Evolutionary conservation across 306 rosid species (phyloP).

Genomic region (Cucumis sativus): DNA sequence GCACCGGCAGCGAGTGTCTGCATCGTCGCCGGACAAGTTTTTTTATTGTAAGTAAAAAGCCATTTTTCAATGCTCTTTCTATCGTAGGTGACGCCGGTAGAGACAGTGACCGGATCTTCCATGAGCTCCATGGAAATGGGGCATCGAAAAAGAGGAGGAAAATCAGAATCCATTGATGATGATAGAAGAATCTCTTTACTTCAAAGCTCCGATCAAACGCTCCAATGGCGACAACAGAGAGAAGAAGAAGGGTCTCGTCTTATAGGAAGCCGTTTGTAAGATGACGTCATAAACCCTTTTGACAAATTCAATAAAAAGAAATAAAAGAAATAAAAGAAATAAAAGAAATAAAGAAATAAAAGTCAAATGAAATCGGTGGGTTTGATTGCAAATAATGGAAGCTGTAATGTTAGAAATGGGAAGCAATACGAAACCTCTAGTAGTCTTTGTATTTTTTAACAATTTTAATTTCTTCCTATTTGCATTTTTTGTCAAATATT

Average conservation of each 20-base stretch:
- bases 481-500: background rate
- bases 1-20: conserved; percentile 4
- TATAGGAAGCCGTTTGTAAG: background rate
- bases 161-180: conserved; percentile 19
- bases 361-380: conserved; percentile 6
- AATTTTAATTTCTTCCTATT: background rate
- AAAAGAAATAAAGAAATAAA: background rate
- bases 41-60: conserved; percentile 40
- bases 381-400: background rate
- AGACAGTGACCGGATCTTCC: conserved; percentile 37
- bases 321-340: background rate
- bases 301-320: background rate
- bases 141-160: conserved; percentile 31
- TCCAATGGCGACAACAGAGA: background rate
- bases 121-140: conserved; percentile 46
- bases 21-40: conserved; percentile 48
- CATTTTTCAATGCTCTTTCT: conserved; percentile 36
- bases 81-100: conserved; percentile 46
- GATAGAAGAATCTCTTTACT: background rate
- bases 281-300: background rate
- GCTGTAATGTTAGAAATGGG: background rate
- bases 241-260: background rate
- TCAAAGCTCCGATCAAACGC: background rate
- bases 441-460: background rate
- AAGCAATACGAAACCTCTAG: background rate